Evolutionary conservation across 129 eudicot genomes (phyloP).

Genomic region (Ambrosia trifida): DNA sequence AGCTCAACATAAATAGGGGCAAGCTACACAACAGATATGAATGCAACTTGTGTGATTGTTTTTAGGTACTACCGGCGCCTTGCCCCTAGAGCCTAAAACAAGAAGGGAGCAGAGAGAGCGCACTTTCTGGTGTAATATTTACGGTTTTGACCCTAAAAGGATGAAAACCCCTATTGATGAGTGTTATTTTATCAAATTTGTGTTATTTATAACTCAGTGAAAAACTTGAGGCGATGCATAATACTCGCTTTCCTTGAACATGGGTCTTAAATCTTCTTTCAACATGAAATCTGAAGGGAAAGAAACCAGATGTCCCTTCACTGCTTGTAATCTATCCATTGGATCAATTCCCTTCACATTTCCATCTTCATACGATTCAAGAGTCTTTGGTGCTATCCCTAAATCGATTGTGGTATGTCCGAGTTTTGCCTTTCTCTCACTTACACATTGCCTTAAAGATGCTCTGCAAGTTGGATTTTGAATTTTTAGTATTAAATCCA

Average conservation of each 20-base stretch:
- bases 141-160: background rate
- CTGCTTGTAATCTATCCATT: constrained; percentile 70
- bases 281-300: constrained; percentile 91
- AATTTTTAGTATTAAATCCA: background rate
- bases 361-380: constrained; percentile 81
- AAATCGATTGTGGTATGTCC: constrained; percentile 87
- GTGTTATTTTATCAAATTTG: background rate
- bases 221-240: constrained; percentile 98
- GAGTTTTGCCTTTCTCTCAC: constrained; percentile 68
- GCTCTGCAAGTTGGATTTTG: constrained; percentile 44
- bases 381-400: constrained; percentile 74
- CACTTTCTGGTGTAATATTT: constrained; percentile 27
- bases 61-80: constrained; percentile 8
- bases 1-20: constrained; percentile 8
- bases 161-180: constrained; percentile 16
- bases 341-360: constrained; percentile 66
- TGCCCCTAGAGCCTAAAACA: constrained; percentile 31
- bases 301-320: constrained; percentile 94
- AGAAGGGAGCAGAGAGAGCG: constrained; percentile 18
- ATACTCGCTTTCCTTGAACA: constrained; percentile 94
- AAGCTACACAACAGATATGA: constrained; percentile 20
- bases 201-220: constrained; percentile 44
- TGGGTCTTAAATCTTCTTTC: constrained; percentile 92
- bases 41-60: constrained; percentile 15
- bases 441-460: constrained; percentile 79